These are phyloP conservation scores for Yarrowia sp. DNA, from an alignment of 805 yeast genomes.

Conservation along the genomic window DNA sequence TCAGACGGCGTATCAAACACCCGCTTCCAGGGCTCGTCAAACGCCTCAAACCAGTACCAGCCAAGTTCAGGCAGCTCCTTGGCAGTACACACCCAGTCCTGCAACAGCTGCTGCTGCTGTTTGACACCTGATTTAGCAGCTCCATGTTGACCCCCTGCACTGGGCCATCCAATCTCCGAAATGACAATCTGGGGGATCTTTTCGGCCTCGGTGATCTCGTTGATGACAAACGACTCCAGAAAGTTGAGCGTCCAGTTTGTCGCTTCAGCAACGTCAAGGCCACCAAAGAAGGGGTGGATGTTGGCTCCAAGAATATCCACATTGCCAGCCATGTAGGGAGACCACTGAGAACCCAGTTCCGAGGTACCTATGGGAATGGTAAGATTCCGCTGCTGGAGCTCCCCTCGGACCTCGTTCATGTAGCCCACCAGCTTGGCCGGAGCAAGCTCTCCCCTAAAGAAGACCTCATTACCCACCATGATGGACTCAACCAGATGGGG, in stretches of 20 bases:
- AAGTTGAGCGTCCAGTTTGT: slow-evolving; percentile 54
- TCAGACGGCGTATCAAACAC: slow-evolving; percentile 49
- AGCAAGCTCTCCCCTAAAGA: slow-evolving; percentile 52
- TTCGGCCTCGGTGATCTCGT: slow-evolving; percentile 26
- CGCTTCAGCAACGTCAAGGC: slow-evolving; percentile 49
- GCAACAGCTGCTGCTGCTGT: slow-evolving; percentile 49
- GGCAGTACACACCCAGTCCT: slow-evolving; percentile 52
- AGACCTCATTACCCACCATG: slow-evolving; percentile 61
- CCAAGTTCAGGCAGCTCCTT: slow-evolving; percentile 40
- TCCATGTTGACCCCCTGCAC: slow-evolving; percentile 51
- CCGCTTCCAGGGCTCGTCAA: slow-evolving; percentile 70
- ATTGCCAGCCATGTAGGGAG: slow-evolving; percentile 41
- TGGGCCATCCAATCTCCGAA: slow-evolving; percentile 74
- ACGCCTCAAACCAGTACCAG: slow-evolving; percentile 67
- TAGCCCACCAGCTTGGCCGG: slow-evolving; percentile 43
- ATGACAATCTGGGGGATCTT: slow-evolving; percentile 44
- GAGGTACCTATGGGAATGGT: slow-evolving; percentile 60
- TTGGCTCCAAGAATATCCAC: slow-evolving; percentile 63
- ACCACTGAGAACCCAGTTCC: slow-evolving; percentile 53
- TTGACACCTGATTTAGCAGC: slow-evolving; percentile 48
- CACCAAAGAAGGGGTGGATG: slow-evolving; percentile 68
- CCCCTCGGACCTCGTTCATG: slow-evolving; percentile 45
- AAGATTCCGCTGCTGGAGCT: slow-evolving; percentile 39
- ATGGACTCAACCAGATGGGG: slow-evolving; percentile 54
- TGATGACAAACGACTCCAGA: slow-evolving; percentile 43